Percentiles rank a stretch among this genome's conserved stretches.
Evolutionary conservation across 164 flowering plant genomes (phyloP).

Genomic region (Piper betle): DNA sequence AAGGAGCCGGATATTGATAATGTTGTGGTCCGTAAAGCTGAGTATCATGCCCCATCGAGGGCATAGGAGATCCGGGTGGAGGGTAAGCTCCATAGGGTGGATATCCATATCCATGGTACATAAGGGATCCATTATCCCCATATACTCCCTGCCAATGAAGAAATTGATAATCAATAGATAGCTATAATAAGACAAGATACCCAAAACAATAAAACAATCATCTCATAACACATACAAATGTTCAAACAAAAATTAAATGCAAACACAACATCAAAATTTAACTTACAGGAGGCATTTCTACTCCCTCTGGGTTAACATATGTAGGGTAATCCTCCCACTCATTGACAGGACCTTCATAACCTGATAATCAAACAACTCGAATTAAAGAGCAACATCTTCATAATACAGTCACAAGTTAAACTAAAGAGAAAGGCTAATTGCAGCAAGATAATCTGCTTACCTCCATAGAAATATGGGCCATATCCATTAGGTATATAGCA

Average conservation of each 20-base stretch:
- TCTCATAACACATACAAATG: neutral
- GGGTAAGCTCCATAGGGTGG: slow-evolving; percentile 62
- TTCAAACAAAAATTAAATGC: neutral
- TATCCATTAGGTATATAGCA: slow-evolving; percentile 34
- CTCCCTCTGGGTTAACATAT: slow-evolving; percentile 42
- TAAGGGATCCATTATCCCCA: slow-evolving; percentile 52
- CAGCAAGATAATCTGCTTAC: slow-evolving; percentile 10
- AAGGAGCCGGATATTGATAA: slow-evolving; percentile 59
- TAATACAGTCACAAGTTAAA: neutral
- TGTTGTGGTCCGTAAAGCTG: slow-evolving; percentile 71
- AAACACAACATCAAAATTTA: neutral
- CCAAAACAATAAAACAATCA: neutral
- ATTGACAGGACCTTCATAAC: slow-evolving; percentile 40
- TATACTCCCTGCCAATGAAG: slow-evolving; percentile 35
- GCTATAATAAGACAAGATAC: neutral
- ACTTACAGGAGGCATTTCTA: slow-evolving; percentile 59
- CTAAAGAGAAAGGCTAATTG: neutral
- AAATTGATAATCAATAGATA: neutral
- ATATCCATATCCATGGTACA: slow-evolving; percentile 69
- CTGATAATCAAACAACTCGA: slow-evolving; percentile 15
- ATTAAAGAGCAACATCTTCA: neutral
- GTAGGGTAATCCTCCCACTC: slow-evolving; percentile 59
- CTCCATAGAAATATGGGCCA: slow-evolving; percentile 40
- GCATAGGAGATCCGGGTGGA: slow-evolving; percentile 56
- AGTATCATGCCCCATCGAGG: slow-evolving; percentile 67